Evolutionary conservation across 495 filamentous ascomycete species (phyloP), one percentile per base, ranked within the genome.

Genomic region (Hypoxylon crocopeplum): DNA sequence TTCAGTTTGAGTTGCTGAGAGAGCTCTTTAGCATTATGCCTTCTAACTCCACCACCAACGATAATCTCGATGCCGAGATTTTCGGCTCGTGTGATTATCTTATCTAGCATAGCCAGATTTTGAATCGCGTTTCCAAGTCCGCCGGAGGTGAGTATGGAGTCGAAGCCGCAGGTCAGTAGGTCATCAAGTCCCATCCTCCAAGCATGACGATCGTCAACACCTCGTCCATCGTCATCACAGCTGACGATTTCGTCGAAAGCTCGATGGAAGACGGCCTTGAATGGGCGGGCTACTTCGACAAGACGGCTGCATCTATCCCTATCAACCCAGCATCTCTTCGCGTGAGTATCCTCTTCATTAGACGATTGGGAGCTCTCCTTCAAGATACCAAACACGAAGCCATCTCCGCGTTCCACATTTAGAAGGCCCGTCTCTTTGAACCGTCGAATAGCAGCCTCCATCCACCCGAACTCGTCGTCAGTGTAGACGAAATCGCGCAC

Each of bases 341-440:
- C 2, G 5, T n/a, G 36, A 30, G 16, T 32, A 16, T 30, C 25
- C 0, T 2, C 3, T 11, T n/a, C 13, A 10, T 7, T 44, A n/a
- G 13, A 15, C 1, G 3, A 15, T 3, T 27, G 22, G 1, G 40
- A 11, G n/a, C 33, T 34, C 40, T 68, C 64, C 15, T 48, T 27
- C 42, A 79, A 51, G 1, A 75, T 52, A 1, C 77, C 77, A 63
- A 80, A 76, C 1, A 80, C 77, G 45, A 80, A 80, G 13, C 77
- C 77, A 37, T 80, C 77, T 1, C 74, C 76, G 7, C 57, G 63
- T 0, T 29, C 44, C 11, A 56, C 33, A n/a, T 56, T 30, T 1
- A 78, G 32, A 3, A 72, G 19, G 2, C 66, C 65, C 0, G 51
- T 49, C 5, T 51, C 29, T 29, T 59, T 68, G 34, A 80, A 75